Percentiles rank a stretch among this genome's conserved stretches.
These are phyloP conservation scores for Basidioascus undulatus DNA, from an alignment of 768 basidiomycete species.

Conservation along the genomic window DNA sequence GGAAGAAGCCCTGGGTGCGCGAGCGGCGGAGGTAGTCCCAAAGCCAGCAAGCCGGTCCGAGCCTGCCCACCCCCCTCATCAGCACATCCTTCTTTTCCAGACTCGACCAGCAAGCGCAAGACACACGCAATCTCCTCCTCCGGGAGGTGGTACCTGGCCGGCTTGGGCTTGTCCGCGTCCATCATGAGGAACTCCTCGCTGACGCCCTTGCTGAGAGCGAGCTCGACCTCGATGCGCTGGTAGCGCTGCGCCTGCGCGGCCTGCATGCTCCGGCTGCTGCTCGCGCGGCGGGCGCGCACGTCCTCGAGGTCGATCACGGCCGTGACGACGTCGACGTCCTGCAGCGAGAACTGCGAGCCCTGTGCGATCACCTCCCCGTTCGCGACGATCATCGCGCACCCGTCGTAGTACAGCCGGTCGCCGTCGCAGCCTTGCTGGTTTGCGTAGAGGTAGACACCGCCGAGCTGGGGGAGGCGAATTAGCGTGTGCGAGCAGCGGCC, in stretches of 20 bases:
- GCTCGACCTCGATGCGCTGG: slow-evolving; percentile 55
- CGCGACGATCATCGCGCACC: slow-evolving; percentile 82
- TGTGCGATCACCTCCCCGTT: slow-evolving; percentile 84
- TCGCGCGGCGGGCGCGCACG: slow-evolving; percentile 67
- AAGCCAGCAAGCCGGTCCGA: slow-evolving; percentile 98
- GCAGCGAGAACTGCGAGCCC: slow-evolving; percentile 85
- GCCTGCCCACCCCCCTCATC: too few species aligned
- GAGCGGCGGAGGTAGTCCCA: slow-evolving; percentile 97
- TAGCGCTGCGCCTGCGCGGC: slow-evolving; percentile 53
- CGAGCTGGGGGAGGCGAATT: slow-evolving; percentile 31
- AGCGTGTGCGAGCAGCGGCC: too few species aligned
- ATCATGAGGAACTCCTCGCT: slow-evolving; percentile 30
- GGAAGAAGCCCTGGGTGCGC: slow-evolving; percentile 76
- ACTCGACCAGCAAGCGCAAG: too few species aligned
- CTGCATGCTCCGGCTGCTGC: slow-evolving; percentile 69
- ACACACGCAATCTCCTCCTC: slow-evolving; percentile 96
- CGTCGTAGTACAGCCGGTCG: slow-evolving; percentile 92
- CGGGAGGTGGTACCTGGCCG: slow-evolving; percentile 53
- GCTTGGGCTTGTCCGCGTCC: slow-evolving; percentile 26
- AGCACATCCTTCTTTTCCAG: too few species aligned
- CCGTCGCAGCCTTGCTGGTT: slow-evolving; percentile 99
- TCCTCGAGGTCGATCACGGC: slow-evolving; percentile 95
- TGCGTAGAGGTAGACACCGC: slow-evolving; percentile 89
- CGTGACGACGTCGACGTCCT: slow-evolving; percentile 85
- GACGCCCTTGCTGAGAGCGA: slow-evolving; percentile 51